Evolutionary conservation across 352 stramenopile species (phyloP).

Genomic region (Halophytophthora polymorphica): DNA sequence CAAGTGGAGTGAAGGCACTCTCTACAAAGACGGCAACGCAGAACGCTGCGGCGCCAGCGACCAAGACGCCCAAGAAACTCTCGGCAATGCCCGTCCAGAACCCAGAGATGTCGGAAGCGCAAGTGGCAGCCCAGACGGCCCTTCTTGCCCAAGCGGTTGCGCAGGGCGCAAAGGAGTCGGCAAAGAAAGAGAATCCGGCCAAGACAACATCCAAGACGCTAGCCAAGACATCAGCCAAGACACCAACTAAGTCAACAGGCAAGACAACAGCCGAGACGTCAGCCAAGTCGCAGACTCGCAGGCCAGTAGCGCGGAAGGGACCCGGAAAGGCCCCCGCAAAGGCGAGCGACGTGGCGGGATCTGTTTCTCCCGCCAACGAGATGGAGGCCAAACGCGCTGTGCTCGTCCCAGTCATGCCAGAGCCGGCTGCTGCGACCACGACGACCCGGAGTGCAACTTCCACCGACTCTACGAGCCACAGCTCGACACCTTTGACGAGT

Average conservation of each 20-base stretch:
- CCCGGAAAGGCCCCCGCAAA: background rate
- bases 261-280: too few relatives aligned
- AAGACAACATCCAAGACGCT: too few relatives aligned
- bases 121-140: background rate
- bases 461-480: too few relatives aligned
- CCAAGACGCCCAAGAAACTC: background rate
- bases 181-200: too few relatives aligned
- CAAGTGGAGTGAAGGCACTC: too few relatives aligned
- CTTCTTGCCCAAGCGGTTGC: background rate
- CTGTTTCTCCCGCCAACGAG: constrained; percentile 8
- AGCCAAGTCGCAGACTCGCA: too few relatives aligned
- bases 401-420: too few relatives aligned
- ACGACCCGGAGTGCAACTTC: too few relatives aligned
- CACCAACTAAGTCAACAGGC: too few relatives aligned
- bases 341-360: background rate
- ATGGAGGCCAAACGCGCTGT: constrained; percentile 5
- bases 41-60: background rate
- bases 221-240: too few relatives aligned
- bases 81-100: constrained; percentile 21
- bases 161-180: too few relatives aligned
- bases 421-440: too few relatives aligned
- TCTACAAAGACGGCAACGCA: background rate
- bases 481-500: background rate
- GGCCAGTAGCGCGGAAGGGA: constrained; percentile 2
- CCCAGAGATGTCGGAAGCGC: constrained; percentile 26